Base-by-base conservation (phyloP, 2,329 filamentous ascomycete genomes). In the Byssoonygena ceratinophila region DNA sequence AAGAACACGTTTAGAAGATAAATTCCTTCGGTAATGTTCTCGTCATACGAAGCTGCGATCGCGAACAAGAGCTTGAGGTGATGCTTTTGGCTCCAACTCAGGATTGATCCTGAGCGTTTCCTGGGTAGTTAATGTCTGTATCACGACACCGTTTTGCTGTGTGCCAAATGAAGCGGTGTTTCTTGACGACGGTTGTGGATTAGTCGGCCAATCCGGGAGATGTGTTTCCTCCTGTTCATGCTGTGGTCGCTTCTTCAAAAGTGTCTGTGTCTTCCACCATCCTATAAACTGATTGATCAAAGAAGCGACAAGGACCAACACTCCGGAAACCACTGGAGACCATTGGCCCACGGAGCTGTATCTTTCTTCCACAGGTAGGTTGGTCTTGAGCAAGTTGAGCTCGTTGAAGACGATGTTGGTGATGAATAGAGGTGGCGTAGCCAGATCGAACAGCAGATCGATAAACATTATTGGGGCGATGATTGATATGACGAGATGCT, bases 341-440 rank as follows among this genome's bases (percentile, higher is more conserved):
- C 62, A 64, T 44, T 64, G 61, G 2, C 62, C 62, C 8, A 64
- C 59, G 4, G 56, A 56, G 22, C 55, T 57, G 14, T 57, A 53
- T 1, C 51, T 51, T 55, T 64, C 62, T 31, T 61, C 59, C 25
- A 56, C 51, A 9, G 61, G 61, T 8, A 59, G 48, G 4, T 55
- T 49, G 11, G 58, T 56, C 16, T 41, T 53, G 49, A 59, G 41
- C 18, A 64, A 41, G 4, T 54, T 56, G 20, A 64, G 34, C 50
- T 64, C 62, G 45, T 63, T 63, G 32, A 60, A 29, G 14, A 63
- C 51, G 47, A 64, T 60, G 43, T 60, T 61, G 8, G 55, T 45
- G 14, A 61, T 44, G 55, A 63, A 61, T 22, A 62, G 40, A 8
- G 59, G 58, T 4, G 57, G 52, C 27, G 60, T 58, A 18, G 59